Base-by-base conservation (phyloP, 2,329 filamentous ascomycete species). In the Capronia coronata region DNA sequence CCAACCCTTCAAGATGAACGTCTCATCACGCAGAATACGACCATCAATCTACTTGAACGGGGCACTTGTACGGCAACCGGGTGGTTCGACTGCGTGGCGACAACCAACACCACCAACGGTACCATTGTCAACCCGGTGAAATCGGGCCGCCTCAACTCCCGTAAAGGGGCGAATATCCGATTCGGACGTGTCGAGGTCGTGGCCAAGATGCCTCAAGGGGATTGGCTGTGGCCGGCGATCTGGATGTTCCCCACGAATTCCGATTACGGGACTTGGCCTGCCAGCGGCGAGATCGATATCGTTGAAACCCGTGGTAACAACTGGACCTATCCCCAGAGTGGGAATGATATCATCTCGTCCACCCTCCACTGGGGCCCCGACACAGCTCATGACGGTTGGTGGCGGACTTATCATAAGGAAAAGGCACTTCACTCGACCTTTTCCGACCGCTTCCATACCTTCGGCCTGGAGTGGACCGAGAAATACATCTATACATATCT, bases 141-240 rank as follows among this genome's bases (percentile, higher is more conserved):
- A 10, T 74, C 71, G 1, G 76, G 73, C 6, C 67, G 76, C 10
- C 59, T 78, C 8, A 71, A 66, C 19, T 78, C 75, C 7, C 68
- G 68, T 49, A 69, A 70, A 9, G 74, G 70, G 46, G 70, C 70
- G 51, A 66, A 64, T 10, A 72, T 78, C 55, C 66, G 61, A 32
- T 78, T 77, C 56, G 75, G 75, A 1, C 65, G 70, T 38, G 70
- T 79, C 25, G 77, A 80, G 58, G 73, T 80, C 6, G 68, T 71
- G 2, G 76, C 76, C 14, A 73, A 75, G 51, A 61, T 79, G 57
- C 75, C 76, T 5, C 63, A 62, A 27, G 76, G 76, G 3, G 74
- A 78, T 59, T 79, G 76, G 76, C 61, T 79, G 19, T 78, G 75
- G 76, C 75, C 71, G 23, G 67, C 67, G 1, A 71, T 73, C 67